Base-by-base conservation (phyloP, 2,329 filamentous ascomycete genomes). In the Diaporthe capsici region DNA sequence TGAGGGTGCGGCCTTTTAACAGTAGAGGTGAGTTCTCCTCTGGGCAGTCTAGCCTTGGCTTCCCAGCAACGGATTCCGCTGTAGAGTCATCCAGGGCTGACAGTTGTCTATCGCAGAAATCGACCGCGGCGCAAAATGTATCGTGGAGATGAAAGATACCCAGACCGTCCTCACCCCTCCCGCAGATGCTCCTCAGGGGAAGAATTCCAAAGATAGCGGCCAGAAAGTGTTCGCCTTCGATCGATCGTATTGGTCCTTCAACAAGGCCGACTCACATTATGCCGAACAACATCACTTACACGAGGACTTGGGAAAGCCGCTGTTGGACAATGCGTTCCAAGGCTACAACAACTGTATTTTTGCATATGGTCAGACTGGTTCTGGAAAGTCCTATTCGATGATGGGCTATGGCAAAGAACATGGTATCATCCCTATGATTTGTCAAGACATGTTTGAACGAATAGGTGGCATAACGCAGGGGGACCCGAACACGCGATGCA, bases 281-380 rank as follows among this genome's bases (percentile, higher is more conserved):
- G 96, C 97, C 60, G 95, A 94, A 25, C 97, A 99, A 84, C 94
- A 96, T 76, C 91, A 97, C 82, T 88, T 99, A 25, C 97, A 98
- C 84, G 89, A 92, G 72, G 97, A 98, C 83, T 87, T 99, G 78
- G 97, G 97, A 77, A 91, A 92, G 80, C 97, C 97, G 72, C 89
- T 99, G 75, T 90, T 99, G 79, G 96, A 99, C 87, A 99, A 99
- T 90, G 97, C 97, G 25, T 99, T 99, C 83, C 92, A 96, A 81
- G 97, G 97, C 60, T 99, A 98, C 88, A 98, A 99, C 88, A 99
- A 98, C 85, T 99, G 97, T 89, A 99, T 99, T 82, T 99, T 99
- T 83, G 97, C 97, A 20, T 99, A 99, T 83, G 97, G 97, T 25
- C 97, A 99, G 87, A 99, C 97, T 2, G 97, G 97, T 79, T 98